Evolutionary conservation across 148 eudicot species (phyloP).

Genomic region (Vaccinium vitisidaea): DNA sequence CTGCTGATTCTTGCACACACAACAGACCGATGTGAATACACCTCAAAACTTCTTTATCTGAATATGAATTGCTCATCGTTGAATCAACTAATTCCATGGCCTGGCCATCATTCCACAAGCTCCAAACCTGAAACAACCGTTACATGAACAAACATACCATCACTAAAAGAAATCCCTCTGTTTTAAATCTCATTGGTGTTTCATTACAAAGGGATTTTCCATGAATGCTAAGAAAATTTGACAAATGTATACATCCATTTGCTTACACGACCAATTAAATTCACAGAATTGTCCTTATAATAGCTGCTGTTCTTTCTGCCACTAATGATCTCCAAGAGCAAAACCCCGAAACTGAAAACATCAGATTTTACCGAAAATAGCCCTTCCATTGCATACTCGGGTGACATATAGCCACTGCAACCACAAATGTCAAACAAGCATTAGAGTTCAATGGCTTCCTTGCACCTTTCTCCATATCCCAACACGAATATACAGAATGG

Average conservation of each 20-base stretch:
- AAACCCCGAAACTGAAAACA: constrained; percentile 54
- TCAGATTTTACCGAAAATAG: constrained; percentile 48
- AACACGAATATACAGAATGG: constrained; percentile 2
- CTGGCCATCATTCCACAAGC: constrained; percentile 36
- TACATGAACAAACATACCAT: neutral
- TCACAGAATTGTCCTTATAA: constrained; percentile 28
- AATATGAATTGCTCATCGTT: constrained; percentile 15
- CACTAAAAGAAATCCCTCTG: neutral
- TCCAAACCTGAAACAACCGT: constrained; percentile 38
- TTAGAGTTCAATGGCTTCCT: too few relatives aligned
- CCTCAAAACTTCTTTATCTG: constrained; percentile 25
- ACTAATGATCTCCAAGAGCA: constrained; percentile 45
- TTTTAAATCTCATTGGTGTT: too few relatives aligned
- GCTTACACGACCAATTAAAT: constrained; percentile 62
- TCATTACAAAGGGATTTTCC: neutral
- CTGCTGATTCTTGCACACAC: constrained; percentile 51
- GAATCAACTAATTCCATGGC: constrained; percentile 34
- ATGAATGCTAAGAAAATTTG: neutral
- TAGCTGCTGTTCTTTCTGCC: constrained; percentile 48
- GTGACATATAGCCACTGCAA: constrained; percentile 62
- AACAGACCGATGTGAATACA: constrained; percentile 44
- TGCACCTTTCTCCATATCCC: constrained; percentile 26
- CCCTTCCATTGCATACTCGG: constrained; percentile 57
- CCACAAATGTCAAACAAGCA: constrained; percentile 22
- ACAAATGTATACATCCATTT: neutral